Percentiles rank a stretch among this genome's conserved stretches.
Conservation (phyloP, 164 flowering plant species). For the Tinospora cordifolia region DNA sequence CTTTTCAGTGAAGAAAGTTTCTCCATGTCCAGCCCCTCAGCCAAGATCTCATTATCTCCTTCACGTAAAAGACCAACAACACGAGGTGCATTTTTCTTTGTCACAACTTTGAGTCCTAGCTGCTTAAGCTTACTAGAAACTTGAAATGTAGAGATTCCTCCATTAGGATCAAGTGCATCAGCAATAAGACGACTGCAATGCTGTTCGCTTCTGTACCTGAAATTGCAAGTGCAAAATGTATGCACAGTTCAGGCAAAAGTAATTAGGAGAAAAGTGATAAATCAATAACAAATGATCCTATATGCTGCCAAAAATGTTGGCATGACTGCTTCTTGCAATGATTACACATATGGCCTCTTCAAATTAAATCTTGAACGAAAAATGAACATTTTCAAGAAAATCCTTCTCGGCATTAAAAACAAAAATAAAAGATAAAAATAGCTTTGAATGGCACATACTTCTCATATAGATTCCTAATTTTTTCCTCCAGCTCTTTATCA, state of each 20-base stretch:
- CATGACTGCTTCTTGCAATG: background rate
- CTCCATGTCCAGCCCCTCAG: slow-evolving; percentile 19
- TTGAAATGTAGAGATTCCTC: slow-evolving; percentile 50
- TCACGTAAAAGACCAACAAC: slow-evolving; percentile 12
- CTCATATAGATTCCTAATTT: slow-evolving; percentile 56
- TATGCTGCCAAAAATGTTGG: background rate
- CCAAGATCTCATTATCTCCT: slow-evolving; percentile 16
- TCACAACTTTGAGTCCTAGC: slow-evolving; percentile 41
- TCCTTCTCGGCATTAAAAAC: background rate
- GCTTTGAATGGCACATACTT: slow-evolving; percentile 37
- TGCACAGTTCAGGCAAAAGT: background rate
- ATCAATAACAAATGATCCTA: background rate
- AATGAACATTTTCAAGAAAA: background rate
- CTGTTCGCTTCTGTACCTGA: slow-evolving; percentile 51
- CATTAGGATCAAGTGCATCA: slow-evolving; percentile 53
- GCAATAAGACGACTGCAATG: slow-evolving; percentile 57
- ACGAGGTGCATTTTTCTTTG: slow-evolving; percentile 29
- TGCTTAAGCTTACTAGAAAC: slow-evolving; percentile 55
- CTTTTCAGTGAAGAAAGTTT: slow-evolving; percentile 20
- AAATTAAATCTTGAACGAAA: background rate
- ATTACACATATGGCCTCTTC: background rate
- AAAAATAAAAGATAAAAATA: too few relatives aligned
- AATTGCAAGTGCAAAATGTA: background rate
- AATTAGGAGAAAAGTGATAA: background rate
- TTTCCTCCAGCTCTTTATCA: slow-evolving; percentile 39